Evolutionary conservation across 495 filamentous ascomycete species (phyloP), one percentile per base, ranked within the genome.

Genomic region (Haplographium delicatum): DNA sequence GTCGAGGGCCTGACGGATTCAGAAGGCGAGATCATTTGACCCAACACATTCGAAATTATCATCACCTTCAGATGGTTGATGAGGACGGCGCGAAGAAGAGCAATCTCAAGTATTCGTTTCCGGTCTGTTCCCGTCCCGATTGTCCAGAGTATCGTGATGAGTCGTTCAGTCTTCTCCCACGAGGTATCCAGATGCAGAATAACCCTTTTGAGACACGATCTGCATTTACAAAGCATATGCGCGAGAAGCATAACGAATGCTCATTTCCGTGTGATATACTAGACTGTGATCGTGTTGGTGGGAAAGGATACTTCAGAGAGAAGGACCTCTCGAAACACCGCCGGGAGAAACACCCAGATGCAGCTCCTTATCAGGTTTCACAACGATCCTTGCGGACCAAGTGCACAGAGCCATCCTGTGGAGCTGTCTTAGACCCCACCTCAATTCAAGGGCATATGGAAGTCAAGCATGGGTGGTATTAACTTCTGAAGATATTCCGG

Each of bases 21-120:
- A 60, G 55, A 18, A 64, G 68, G 18, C 59, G 49, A 18, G 66
- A 72, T 51, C 64, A 72, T 44, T 55, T 69, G 4, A 43, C 51
- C 10, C 65, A 70, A 26, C 69, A 71, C 51, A 50, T 72, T 28
- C 42, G 42, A 0, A 59, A 58, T 4, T 72, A 67, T 34, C 69
- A 72, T 46, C 58, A 66, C 34, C 47, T 54, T 24, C 49, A 57
- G 2, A 5, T 19, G 0, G 51, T 47, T 3, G 45, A 59, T 9
- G 34, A 39, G 5, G 18, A 8, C 8, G 5, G 4, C 5, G 35
- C 13, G 6, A 8, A 22, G 3, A 19, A 4, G 16, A 16, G 22
- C 8, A 18, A 24, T 0, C 5, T 38, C 9, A 38, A 45, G 20
- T 38, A 20, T 8, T 18, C 9, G 9, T 46, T 53, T 40, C 50